Conservation (phyloP, 108 stramenopile species). For the Pseudonitzschia delicatissima region DNA sequence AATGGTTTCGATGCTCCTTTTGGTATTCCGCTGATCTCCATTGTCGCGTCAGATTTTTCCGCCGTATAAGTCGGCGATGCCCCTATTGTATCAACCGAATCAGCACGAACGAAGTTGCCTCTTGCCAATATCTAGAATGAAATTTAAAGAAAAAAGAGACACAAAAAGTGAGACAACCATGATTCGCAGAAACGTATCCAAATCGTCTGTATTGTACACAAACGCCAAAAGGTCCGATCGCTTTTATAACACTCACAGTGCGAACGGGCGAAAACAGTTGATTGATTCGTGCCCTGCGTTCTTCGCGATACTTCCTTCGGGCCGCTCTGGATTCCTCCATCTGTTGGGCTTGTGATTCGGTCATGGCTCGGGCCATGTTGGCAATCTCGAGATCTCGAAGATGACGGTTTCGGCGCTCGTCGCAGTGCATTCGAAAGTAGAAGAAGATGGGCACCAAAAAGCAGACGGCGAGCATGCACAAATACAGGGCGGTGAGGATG, state of each 20-base stretch:
- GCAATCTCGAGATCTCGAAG: conserved; percentile 26
- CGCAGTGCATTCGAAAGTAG: conserved; percentile 43
- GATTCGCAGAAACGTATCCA: background rate
- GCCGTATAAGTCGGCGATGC: no score
- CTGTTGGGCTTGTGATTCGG: conserved; percentile 22
- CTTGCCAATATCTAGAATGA: no score
- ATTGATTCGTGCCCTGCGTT: conserved; percentile 39
- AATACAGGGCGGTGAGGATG: conserved; percentile 40
- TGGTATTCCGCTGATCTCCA: no score
- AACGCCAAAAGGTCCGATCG: background rate
- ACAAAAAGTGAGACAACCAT: no score
- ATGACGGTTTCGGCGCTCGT: conserved; percentile 30
- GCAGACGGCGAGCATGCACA: conserved; percentile 43
- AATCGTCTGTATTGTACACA: background rate
- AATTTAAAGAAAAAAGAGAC: no score
- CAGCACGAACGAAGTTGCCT: no score
- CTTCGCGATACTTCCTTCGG: conserved; percentile 40
- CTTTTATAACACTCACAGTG: conserved; percentile 47
- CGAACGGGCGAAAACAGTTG: conserved; percentile 43
- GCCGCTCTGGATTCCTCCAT: conserved; percentile 39
- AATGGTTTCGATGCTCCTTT: no score
- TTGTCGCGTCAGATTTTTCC: no score
- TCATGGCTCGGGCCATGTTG: conserved; percentile 21
- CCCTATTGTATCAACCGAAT: no score
- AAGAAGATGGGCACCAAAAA: conserved; percentile 45